These are phyloP conservation scores for Phytophthora capsici DNA, from an alignment of 352 stramenopile species.

Conservation along the genomic window DNA sequence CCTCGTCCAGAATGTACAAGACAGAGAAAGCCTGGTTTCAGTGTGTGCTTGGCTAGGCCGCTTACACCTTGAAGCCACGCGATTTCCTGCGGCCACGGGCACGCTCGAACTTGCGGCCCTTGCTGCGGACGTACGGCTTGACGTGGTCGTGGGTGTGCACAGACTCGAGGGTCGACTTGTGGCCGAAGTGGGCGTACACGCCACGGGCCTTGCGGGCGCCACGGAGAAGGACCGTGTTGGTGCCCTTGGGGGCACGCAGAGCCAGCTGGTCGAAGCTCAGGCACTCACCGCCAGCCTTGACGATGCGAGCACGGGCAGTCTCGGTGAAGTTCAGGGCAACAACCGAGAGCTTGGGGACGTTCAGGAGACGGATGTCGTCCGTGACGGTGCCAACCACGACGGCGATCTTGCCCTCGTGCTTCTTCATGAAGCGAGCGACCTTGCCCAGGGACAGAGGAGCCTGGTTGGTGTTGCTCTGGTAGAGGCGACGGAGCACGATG, in stretches of 20 bases:
- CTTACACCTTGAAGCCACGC: conserved; percentile 99
- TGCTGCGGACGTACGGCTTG: conserved; percentile 99
- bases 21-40: conserved; percentile 47
- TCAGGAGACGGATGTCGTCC: conserved; percentile 98
- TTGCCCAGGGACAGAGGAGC: conserved; percentile 97
- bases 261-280: conserved; percentile 99
- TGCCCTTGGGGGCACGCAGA: conserved; percentile 96
- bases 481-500: conserved; percentile 98
- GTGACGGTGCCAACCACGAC: conserved; percentile 99
- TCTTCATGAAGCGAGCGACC: conserved; percentile 98
- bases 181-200: conserved; percentile 98
- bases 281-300: conserved; percentile 98
- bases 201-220: conserved; percentile 97
- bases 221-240: conserved; percentile 98
- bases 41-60: conserved; percentile 32
- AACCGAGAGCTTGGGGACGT: conserved; percentile 96
- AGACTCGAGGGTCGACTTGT: conserved; percentile 97
- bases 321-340: conserved; percentile 99
- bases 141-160: conserved; percentile 98
- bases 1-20: conserved; percentile 35
- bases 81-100: conserved; percentile 99
- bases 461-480: conserved; percentile 99
- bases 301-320: conserved; percentile 96
- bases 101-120: conserved; percentile 99
- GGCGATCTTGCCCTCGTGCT: conserved; percentile 98